A percentile compares a stretch with the other conserved stretches of the same genome.
Conservation (phyloP, 1,284 basidiomycete genomes). For the Ganoderma meredithae region DNA sequence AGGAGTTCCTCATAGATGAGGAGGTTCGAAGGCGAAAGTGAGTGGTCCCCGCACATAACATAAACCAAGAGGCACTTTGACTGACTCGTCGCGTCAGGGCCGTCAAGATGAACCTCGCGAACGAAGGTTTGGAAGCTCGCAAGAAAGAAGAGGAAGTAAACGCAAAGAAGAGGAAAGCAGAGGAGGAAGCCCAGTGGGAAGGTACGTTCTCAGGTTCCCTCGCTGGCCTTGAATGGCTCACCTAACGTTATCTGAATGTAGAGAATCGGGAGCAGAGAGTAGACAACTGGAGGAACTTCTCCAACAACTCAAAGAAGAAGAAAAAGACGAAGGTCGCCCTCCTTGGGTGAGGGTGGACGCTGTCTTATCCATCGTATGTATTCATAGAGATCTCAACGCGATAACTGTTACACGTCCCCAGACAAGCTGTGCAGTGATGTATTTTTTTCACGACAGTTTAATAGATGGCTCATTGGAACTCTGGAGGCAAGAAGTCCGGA, state of each 20-base stretch:
- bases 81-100: slow-evolving; percentile 53
- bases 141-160: slow-evolving; percentile 85
- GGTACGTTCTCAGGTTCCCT: slow-evolving; percentile 51
- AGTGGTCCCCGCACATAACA: slow-evolving; percentile 37
- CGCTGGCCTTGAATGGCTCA: background rate
- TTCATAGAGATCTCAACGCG: slow-evolving; percentile 15
- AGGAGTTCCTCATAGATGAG: slow-evolving; percentile 83
- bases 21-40: slow-evolving; percentile 81
- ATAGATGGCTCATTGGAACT: background rate
- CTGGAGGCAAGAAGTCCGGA: background rate
- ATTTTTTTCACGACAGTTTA: background rate
- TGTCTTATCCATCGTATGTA: slow-evolving; percentile 16
- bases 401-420: too few relatives aligned
- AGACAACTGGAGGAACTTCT: slow-evolving; percentile 81
- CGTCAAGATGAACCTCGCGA: slow-evolving; percentile 85
- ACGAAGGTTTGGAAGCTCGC: slow-evolving; percentile 83
- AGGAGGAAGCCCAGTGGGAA: slow-evolving; percentile 85
- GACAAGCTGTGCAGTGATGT: background rate
- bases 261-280: slow-evolving; percentile 81
- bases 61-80: slow-evolving; percentile 12
- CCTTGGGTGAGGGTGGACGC: slow-evolving; percentile 60
- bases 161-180: slow-evolving; percentile 78
- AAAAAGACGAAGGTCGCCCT: slow-evolving; percentile 77
- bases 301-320: slow-evolving; percentile 61
- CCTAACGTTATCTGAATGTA: slow-evolving; percentile 40